Base-by-base conservation (phyloP, 2,329 filamentous ascomycete genomes). In the Aspergillus ochraceus region DNA sequence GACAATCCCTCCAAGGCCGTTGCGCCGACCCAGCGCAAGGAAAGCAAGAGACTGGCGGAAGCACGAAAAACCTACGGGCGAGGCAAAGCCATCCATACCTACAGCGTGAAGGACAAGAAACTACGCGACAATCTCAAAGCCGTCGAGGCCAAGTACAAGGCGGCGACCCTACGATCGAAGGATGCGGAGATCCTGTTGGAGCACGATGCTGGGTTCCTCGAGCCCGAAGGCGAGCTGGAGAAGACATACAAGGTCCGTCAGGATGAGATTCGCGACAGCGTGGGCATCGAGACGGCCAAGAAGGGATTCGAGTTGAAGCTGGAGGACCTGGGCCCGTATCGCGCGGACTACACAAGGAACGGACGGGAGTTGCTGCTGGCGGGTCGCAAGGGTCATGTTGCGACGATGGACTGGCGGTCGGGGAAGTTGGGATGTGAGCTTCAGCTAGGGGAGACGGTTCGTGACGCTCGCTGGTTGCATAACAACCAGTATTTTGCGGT, bases 171-270 rank as follows among this genome's bases (percentile, higher is more conserved):
- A 39, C 89, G 90, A 75, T 92, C 95, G 17, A 96, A 97, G 77
- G 94, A 97, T 81, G 92, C 94, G 22, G 95, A 99, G 78, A 95
- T 99, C 59, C 80, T 99, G 68, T 85, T 96, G 57, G 94, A 98
- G 77, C 91, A 97, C 74, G 86, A 88, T 6, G 81, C 85, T 11
- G 95, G 95, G 6, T 96, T 96, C 69, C 81, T 99, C 58, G 91
- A 98, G 76, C 84, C 94, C 1, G 95, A 99, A 74, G 85, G 84
- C 26, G 93, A 93, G 73, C 83, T 99, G 62, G 95, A 99, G 76
- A 83, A 88, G 72, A 99, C 95, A 20, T 98, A 96, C 80, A 93
- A 91, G 77, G 90, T 97, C 52, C 88, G 90, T 61, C 95, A 99
- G 76, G 87, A 92, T 66, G 92, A 97, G 3, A 93, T 99, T 64